Base-by-base conservation (phyloP, 202 grass and related monocot genomes). In the Panicum virgatum region DNA sequence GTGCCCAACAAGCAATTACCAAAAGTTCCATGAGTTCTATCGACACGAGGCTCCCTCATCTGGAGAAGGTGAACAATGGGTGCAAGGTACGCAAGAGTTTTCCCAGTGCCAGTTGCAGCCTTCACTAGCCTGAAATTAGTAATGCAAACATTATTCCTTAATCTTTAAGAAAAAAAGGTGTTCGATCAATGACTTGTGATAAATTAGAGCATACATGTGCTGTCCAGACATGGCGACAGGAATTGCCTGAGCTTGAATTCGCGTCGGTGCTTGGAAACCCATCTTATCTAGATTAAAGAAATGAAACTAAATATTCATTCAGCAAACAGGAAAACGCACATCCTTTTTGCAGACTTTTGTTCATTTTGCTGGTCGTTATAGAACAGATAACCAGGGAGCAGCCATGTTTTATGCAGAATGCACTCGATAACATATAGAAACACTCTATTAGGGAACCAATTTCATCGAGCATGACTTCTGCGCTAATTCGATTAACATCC, bases 71-170 rank as follows among this genome's bases (percentile, higher is more conserved):
- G 91, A 19, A 98, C 80, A 16, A 96, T 88, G 0, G 96, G 92
- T 47, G 96, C 89, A 42, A 98, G 90, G 74, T 98, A 98, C 1
- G 85, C 90, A 60, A 96, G 86, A 18, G 96, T 98, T 79, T 98
- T 98, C 22, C 92, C 96, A 5, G 96, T 96, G 39, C 96, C 96
- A 34, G 96, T 98, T 42, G 92, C 92, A 57, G 96, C 96, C 92
- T 98, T 98, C 65, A 98, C 89, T 52, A 98, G 85, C 73, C 92
- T 98, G 91, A 78, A 85, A 37, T 67, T 66, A 57, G 73, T 58
- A 84, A 79, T 59, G 77, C 39, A 39, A 77, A 50, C 30, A 77
- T 78, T 40, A 3, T 18, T 54, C 14, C 45, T 39, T 56, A 19
- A 43, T 34, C 16, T 36, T 52, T 4, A 52, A 36, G 6, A 34